These are phyloP conservation scores for Fusarium citri DNA, from an alignment of 2,329 filamentous ascomycete species.

Conservation along the genomic window DNA sequence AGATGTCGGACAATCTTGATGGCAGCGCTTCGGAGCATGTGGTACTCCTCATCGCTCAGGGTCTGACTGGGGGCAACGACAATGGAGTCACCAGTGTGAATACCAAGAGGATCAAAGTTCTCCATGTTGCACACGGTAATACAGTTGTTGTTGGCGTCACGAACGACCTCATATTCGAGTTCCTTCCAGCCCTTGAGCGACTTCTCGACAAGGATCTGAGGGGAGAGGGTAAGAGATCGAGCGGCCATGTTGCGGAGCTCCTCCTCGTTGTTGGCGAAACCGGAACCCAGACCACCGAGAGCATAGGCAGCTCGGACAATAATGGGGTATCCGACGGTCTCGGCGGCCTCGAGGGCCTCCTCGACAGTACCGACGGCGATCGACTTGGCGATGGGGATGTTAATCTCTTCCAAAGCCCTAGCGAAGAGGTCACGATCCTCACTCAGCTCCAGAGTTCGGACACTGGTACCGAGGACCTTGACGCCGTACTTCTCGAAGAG, in stretches of 20 bases:
- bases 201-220: constrained; percentile 98
- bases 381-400: constrained; percentile 97
- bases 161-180: constrained; percentile 97
- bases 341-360: constrained; percentile 88
- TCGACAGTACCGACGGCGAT: constrained; percentile 93
- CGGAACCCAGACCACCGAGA: constrained; percentile 93
- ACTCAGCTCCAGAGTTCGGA: constrained; percentile 91
- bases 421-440: constrained; percentile 97
- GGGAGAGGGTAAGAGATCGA: constrained; percentile 89
- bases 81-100: constrained; percentile 98
- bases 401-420: constrained; percentile 94
- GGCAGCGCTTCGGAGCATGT: constrained; percentile 97
- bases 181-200: constrained; percentile 99
- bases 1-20: constrained; percentile 99
- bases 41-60: constrained; percentile 97
- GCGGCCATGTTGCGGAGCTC: constrained; percentile 95
- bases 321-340: constrained; percentile 92
- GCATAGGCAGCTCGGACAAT: constrained; percentile 98
- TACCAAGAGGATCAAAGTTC: constrained; percentile 97
- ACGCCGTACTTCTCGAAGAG: constrained; percentile 96
- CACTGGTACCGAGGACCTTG: constrained; percentile 93
- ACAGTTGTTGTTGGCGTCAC: constrained; percentile 97
- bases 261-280: constrained; percentile 93
- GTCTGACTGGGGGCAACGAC: constrained; percentile 98
- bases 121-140: constrained; percentile 89